Conservation (phyloP, 306 rosid genomes). For the Inga laurina region DNA sequence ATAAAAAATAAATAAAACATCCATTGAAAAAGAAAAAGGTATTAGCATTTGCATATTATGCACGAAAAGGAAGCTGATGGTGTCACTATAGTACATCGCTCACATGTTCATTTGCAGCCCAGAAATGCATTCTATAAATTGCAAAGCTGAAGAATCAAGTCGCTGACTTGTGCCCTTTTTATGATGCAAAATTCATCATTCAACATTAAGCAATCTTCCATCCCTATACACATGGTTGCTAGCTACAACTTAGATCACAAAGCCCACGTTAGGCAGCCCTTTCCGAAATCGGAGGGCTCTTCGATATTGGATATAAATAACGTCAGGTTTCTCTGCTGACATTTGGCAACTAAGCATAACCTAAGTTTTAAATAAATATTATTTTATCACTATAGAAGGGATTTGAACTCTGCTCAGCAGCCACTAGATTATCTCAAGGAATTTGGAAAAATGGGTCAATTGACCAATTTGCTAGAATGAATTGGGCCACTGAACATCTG, state of each 20-base stretch:
- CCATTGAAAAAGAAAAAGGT: too few relatives aligned
- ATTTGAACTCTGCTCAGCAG: slow-evolving; percentile 17
- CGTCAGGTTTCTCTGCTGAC: slow-evolving; percentile 12
- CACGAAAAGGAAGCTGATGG: neutral
- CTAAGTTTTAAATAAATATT: slow-evolving; percentile 26
- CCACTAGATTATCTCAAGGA: slow-evolving; percentile 17
- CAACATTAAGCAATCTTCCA: slow-evolving; percentile 7
- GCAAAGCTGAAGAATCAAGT: neutral
- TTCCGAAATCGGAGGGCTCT: slow-evolving; percentile 1
- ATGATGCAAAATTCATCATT: slow-evolving; percentile 10
- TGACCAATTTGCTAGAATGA: slow-evolving; percentile 11
- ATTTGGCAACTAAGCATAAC: slow-evolving; percentile 23
- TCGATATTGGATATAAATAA: neutral
- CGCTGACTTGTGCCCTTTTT: neutral
- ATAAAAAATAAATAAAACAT: neutral
- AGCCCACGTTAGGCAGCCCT: slow-evolving; percentile 19
- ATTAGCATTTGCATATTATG: neutral
- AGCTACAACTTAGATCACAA: slow-evolving; percentile 15
- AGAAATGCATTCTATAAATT: neutral
- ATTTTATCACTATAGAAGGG: slow-evolving; percentile 20
- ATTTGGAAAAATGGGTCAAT: neutral
- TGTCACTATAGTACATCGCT: neutral
- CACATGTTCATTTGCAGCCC: neutral
- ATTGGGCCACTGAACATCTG: slow-evolving; percentile 9
- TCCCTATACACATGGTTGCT: slow-evolving; percentile 13